phyloP scores from a whole-genome alignment of 1,284 basidiomycete genomes.

The Cystobasidiaceae sp. region DNA sequence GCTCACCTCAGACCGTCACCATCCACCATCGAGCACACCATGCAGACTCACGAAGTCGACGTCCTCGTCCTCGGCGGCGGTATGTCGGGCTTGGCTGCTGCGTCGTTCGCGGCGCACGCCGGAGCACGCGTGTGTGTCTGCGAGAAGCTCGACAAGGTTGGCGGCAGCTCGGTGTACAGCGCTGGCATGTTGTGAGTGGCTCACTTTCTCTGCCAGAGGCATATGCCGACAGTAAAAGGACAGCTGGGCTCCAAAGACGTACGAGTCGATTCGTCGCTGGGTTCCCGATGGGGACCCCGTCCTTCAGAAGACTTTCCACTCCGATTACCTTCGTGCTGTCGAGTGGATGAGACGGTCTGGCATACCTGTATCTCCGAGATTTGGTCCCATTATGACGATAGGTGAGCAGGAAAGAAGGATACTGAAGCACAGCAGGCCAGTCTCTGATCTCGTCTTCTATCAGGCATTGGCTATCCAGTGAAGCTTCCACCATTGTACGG shows the following conservation, averaged over 20 bases:
- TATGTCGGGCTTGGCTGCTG: too few relatives aligned
- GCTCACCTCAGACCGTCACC: too few relatives aligned
- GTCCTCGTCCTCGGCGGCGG: too few relatives aligned
- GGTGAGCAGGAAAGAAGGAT: neutral
- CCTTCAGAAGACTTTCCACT: neutral
- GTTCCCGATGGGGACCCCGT: neutral
- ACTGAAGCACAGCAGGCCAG: neutral
- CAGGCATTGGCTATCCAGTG: neutral
- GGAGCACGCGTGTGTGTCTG: neutral
- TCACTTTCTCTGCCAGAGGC: neutral
- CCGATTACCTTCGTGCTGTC: neutral
- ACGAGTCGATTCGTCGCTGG: neutral
- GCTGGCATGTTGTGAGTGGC: neutral
- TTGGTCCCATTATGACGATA: neutral
- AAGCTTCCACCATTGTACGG: neutral
- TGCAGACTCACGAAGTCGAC: too few relatives aligned
- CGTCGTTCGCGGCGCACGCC: neutral
- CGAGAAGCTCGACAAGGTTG: neutral
- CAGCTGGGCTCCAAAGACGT: neutral
- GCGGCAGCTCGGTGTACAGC: neutral
- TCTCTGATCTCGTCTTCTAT: neutral
- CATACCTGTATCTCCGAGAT: neutral
- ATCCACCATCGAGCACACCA: too few relatives aligned
- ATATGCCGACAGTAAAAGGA: neutral
- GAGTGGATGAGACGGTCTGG: neutral